phyloP scores from a whole-genome alignment of 768 basidiomycete species.

The Crepidotus variabilis region DNA sequence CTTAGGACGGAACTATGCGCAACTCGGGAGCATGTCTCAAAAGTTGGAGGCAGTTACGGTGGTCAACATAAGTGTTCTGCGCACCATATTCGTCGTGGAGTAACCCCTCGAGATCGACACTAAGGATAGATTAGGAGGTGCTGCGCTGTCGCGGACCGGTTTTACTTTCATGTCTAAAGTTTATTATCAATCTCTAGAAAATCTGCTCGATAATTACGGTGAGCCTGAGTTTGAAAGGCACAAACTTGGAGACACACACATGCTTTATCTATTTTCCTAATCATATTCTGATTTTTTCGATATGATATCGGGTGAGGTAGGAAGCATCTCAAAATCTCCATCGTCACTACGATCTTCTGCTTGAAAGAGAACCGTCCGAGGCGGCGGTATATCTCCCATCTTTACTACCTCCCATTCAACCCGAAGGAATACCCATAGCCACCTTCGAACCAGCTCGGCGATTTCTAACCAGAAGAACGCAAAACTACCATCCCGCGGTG shows the following conservation, averaged over 20 bases:
- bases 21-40: background rate
- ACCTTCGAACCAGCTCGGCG: slow-evolving; percentile 84
- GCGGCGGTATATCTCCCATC: slow-evolving; percentile 23
- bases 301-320: slow-evolving; percentile 21
- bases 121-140: background rate
- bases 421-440: slow-evolving; percentile 98
- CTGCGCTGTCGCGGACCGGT: background rate
- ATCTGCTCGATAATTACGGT: background rate
- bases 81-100: background rate
- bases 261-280: background rate
- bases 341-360: slow-evolving; percentile 29
- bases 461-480: slow-evolving; percentile 90
- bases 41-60: background rate
- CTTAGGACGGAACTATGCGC: background rate
- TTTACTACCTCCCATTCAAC: slow-evolving; percentile 95
- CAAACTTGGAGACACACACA: background rate
- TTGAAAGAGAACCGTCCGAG: slow-evolving; percentile 12
- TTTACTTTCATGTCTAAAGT: background rate
- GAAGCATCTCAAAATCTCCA: slow-evolving; percentile 38
- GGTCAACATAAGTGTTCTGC: background rate
- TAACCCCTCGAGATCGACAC: background rate
- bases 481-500: slow-evolving; percentile 69
- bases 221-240: background rate
- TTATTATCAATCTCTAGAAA: background rate
- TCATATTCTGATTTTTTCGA: background rate